phyloP scores from a whole-genome alignment of 2,329 filamentous ascomycete genomes.

The Ophiostoma sp. region DNA sequence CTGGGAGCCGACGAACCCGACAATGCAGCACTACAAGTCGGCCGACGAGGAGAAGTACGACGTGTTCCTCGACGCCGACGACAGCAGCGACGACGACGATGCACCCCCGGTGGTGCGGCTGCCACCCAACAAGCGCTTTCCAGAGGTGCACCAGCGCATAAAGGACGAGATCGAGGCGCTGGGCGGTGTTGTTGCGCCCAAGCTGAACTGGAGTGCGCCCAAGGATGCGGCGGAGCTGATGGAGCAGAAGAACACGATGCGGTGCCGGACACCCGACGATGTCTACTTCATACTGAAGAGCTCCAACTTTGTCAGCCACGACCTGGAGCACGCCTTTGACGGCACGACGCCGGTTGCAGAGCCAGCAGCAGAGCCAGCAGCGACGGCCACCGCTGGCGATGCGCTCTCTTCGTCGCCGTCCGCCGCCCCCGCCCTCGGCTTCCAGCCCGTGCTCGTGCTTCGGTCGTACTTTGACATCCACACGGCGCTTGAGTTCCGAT shows the following conservation, averaged over 20 bases:
- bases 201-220: constrained; percentile 95
- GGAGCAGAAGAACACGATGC: constrained; percentile 77
- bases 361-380: not conserved
- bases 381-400: constrained; percentile 13
- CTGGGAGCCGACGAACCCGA: constrained; percentile 40
- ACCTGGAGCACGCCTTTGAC: constrained; percentile 88
- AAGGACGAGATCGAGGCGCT: constrained; percentile 72
- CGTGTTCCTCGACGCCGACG: constrained; percentile 29
- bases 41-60: constrained; percentile 36
- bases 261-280: constrained; percentile 82
- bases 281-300: constrained; percentile 91
- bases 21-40: constrained; percentile 35
- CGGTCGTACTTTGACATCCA: constrained; percentile 85
- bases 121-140: constrained; percentile 54
- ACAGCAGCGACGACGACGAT: constrained; percentile 45
- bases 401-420: no score
- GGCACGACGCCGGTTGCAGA: constrained; percentile 33
- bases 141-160: constrained; percentile 71
- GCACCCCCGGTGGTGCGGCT: constrained; percentile 38
- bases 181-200: constrained; percentile 81
- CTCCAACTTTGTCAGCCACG: constrained; percentile 90
- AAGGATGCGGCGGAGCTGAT: constrained; percentile 95
- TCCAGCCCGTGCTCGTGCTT: constrained; percentile 75
- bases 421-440: constrained; percentile 36
- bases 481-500: constrained; percentile 87